Base-by-base conservation (phyloP, 2,329 filamentous ascomycete genomes). In the Neonectria punicea region DNA sequence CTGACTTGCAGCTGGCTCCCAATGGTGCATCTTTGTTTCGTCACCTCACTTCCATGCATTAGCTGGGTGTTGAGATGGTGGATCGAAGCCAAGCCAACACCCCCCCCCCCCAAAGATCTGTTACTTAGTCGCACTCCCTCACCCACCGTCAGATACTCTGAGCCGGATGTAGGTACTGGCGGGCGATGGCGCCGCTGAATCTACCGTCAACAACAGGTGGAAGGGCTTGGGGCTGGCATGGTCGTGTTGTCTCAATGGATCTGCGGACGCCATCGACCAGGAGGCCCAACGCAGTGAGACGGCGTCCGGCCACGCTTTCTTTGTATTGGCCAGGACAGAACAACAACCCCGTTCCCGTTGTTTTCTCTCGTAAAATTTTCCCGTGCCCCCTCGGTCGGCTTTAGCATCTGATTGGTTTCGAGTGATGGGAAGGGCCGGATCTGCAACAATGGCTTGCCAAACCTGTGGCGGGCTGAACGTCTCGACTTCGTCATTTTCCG, bases 1-100 rank as follows among this genome's bases (percentile, higher is more conserved):
- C 43, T 56, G 44, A 34, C 59, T 44, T 44, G 53, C 59, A 61
- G 34, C 44, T 49, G 43, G 49, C 43, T 54, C 50, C 36, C 32
- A 55, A 32, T 60, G 58, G 58, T 61, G 58, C 58, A 55, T 61
- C 58, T 61, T 36, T 32, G 25, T 16, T 54, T 32, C 32, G 50
- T 55, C 36, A 53, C 16, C 51, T 30, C 47, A 30, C 51, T 41
- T 34, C 28, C 51, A 55, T 61, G 58, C 41, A 18, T 28, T 18
- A 32, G 28, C 44, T 20, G 30, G 18, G 50, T n/a, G 50, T n/a
- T 11, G 50, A 47, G 32, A 32, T 22, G 16, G 58, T 53, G 50
- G 43, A 43, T 46, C 32, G n/a, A 32, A 39, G 13, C 43, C 50
- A 54, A 54, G 25, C 18, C 49, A 53, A 43, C 7, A 5, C 18